phyloP scores from a whole-genome alignment of 1,139 yeast species.

The Debaryomyces sp. region DNA sequence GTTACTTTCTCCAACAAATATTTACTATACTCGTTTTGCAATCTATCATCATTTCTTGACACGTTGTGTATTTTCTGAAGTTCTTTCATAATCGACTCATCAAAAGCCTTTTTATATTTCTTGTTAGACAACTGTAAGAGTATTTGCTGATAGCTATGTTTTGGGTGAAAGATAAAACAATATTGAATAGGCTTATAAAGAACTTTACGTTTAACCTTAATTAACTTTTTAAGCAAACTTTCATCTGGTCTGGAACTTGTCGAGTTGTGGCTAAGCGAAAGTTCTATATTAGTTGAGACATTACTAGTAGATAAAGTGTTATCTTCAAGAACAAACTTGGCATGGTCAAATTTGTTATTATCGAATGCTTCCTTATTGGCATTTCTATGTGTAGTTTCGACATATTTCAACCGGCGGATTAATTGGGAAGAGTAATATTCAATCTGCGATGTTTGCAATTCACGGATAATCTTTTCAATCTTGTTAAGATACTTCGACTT shows the following conservation, averaged over 20 bases:
- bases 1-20: constrained; percentile 14
- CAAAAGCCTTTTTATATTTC: constrained; percentile 6
- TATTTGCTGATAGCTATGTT: constrained; percentile 16
- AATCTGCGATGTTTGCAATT: constrained; percentile 18
- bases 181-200: constrained; percentile 33
- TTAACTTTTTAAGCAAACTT: constrained; percentile 16
- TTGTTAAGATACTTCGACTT: constrained; percentile 14
- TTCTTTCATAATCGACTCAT: constrained; percentile 1
- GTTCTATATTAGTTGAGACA: constrained; percentile 4
- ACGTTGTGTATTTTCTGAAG: constrained; percentile 2
- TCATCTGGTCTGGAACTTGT: constrained; percentile 1
- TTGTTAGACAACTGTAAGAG: constrained; percentile 10
- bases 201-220: constrained; percentile 21
- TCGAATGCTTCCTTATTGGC: constrained; percentile 2
- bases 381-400: constrained; percentile 10
- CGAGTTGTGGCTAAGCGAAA: background rate
- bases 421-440: constrained; percentile 11
- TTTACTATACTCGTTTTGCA: constrained; percentile 10
- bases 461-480: constrained; percentile 16
- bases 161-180: constrained; percentile 25
- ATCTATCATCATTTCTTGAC: background rate
- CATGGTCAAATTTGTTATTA: constrained; percentile 12
- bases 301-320: constrained; percentile 10
- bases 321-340: constrained; percentile 13
- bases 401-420: constrained; percentile 6